Conservation (phyloP, 495 filamentous ascomycete genomes). For the Glarea lozoyensis region DNA sequence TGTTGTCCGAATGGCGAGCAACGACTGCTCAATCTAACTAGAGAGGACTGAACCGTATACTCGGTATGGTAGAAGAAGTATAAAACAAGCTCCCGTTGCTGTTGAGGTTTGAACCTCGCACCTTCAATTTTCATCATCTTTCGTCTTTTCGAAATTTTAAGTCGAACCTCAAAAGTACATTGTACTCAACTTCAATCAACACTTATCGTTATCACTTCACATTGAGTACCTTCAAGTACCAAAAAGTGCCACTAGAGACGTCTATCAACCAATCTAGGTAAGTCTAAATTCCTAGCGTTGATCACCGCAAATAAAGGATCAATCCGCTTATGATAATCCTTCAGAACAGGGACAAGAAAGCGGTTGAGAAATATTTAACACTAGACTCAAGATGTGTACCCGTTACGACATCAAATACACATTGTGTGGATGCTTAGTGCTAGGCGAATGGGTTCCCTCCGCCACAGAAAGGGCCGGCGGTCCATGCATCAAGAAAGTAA, state of each 20-base stretch:
- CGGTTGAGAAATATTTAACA: no score
- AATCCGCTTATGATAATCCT: no score
- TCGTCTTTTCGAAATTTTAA: not conserved
- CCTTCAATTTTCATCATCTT: not conserved
- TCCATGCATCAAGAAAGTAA: no score
- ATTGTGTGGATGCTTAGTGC: no score
- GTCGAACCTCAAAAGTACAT: no score
- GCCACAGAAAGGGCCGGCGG: no score
- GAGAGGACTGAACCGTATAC: slow-evolving; percentile 15
- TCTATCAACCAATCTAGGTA: not conserved
- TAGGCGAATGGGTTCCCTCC: no score
- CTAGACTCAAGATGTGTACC: no score
- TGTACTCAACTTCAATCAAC: not conserved
- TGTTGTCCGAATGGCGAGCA: slow-evolving; percentile 19
- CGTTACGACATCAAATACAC: no score
- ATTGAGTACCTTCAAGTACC: not conserved
- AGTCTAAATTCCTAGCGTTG: no score
- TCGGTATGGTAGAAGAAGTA: slow-evolving; percentile 22
- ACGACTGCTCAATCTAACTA: slow-evolving; percentile 15
- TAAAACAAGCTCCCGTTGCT: slow-evolving; percentile 20
- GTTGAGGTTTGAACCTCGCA: slow-evolving; percentile 7
- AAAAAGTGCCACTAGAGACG: not conserved
- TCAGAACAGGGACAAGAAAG: no score
- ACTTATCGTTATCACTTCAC: not conserved
- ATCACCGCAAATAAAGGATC: no score